Percentiles rank a stretch among this genome's conserved stretches.
These are phyloP conservation scores for Penicillium cataractarum DNA, from an alignment of 495 filamentous ascomycete genomes.

Conservation along the genomic window DNA sequence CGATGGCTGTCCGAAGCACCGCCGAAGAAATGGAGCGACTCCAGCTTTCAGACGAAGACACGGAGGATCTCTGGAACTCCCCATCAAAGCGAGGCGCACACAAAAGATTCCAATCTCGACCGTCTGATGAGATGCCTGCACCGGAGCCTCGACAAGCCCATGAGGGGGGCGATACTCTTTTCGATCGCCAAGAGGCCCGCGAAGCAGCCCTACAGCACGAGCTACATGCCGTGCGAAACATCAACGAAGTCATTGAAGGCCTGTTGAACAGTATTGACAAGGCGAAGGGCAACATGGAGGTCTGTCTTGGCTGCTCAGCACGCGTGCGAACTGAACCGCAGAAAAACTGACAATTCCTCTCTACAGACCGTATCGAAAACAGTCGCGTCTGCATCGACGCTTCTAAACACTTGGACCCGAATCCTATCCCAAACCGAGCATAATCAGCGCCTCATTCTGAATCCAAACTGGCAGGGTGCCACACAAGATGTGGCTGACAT, in stretches of 20 bases:
- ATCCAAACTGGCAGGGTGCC: constrained; percentile 87
- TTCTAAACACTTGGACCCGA: constrained; percentile 95
- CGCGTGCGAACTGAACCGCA: background rate
- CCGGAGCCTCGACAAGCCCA: constrained; percentile 37
- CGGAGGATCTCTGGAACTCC: constrained; percentile 74
- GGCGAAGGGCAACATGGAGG: constrained; percentile 90
- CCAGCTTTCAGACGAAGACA: constrained; percentile 64
- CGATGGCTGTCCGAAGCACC: constrained; percentile 42
- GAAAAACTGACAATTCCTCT: constrained; percentile 10
- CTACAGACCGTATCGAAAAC: constrained; percentile 80
- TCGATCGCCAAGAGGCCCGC: constrained; percentile 69
- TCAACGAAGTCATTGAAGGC: constrained; percentile 85
- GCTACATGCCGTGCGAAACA: constrained; percentile 76
- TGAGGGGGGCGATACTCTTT: constrained; percentile 55
- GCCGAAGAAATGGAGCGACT: constrained; percentile 52
- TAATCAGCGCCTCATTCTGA: constrained; percentile 88
- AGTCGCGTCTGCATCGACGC: constrained; percentile 82
- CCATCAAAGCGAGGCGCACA: constrained; percentile 55
- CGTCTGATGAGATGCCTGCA: constrained; percentile 43
- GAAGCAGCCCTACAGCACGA: constrained; percentile 76
- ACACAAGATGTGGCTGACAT: constrained; percentile 79
- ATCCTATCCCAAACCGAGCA: constrained; percentile 97
- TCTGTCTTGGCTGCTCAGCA: constrained; percentile 40
- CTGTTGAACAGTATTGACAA: constrained; percentile 78
- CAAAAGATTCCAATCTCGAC: constrained; percentile 25